These are phyloP conservation scores for Mucor circinelloides DNA, from an alignment of 371 early-diverging fungal genomes.

Conservation along the genomic window DNA sequence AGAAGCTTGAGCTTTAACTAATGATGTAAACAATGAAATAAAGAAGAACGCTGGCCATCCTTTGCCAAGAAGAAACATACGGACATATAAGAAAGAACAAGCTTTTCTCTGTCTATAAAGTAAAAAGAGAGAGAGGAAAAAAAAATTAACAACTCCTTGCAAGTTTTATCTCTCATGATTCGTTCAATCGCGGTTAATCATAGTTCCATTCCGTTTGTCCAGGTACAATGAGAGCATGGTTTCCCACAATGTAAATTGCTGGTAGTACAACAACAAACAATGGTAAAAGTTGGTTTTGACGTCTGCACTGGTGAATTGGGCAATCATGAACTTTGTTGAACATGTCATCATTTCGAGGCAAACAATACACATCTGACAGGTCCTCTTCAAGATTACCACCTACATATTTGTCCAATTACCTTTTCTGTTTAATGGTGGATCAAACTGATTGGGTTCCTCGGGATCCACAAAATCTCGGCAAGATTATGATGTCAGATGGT, in stretches of 20 bases:
- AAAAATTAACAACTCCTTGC: neutral
- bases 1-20: conserved; percentile 15
- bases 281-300: neutral
- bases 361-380: neutral
- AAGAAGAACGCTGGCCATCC: conserved; percentile 8
- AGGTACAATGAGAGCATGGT: neutral
- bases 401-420: neutral
- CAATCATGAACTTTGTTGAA: neutral
- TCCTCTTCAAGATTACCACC: neutral
- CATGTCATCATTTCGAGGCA: no score
- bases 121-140: neutral
- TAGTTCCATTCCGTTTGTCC: neutral
- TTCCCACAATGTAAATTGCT: neutral
- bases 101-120: neutral
- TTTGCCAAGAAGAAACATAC: conserved; percentile 16
- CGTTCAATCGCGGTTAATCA: neutral
- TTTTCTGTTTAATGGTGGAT: no score
- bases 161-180: neutral
- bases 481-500: no score
- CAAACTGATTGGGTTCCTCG: no score
- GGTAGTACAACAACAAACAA: no score
- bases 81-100: conserved; percentile 7
- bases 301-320: neutral
- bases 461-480: no score
- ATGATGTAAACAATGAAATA: neutral